Percentiles rank a stretch among this genome's conserved stretches.
Evolutionary conservation across 208 protist genomes (phyloP).

Genomic region (Borovskyia barvae): DNA sequence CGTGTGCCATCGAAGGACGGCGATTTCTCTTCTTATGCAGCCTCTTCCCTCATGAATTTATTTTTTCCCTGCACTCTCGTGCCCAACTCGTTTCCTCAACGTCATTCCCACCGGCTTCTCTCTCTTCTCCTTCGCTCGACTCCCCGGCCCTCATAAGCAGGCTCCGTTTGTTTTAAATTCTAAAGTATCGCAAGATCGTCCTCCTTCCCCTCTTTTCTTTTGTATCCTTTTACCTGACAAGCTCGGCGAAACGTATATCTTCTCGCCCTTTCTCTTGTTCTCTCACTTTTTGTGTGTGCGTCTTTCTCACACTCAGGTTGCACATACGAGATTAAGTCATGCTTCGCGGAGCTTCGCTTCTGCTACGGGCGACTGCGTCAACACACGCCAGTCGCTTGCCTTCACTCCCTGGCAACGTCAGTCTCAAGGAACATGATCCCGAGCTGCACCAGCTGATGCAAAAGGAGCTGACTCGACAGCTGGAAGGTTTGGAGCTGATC

Average conservation of each 20-base stretch:
- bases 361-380: constrained; percentile 10
- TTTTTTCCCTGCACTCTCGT: not conserved
- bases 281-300: not conserved
- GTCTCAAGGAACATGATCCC: constrained; percentile 62
- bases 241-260: not conserved
- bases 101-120: too few relatives aligned
- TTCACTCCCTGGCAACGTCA: constrained; percentile 23
- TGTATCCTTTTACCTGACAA: not conserved
- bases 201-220: not conserved
- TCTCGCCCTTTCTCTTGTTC: not conserved
- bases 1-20: not conserved
- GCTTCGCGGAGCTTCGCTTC: constrained; percentile 12
- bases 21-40: not conserved
- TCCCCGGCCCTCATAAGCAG: too few relatives aligned
- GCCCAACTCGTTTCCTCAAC: too few relatives aligned
- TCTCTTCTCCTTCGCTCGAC: too few relatives aligned
- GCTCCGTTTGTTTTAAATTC: constrained; percentile 5
- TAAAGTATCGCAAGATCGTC: not conserved
- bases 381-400: not conserved
- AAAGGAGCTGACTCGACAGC: constrained; percentile 85
- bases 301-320: not conserved
- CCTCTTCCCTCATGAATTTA: not conserved
- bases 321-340: not conserved
- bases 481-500: constrained; percentile 87
- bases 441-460: constrained; percentile 79